Percentiles rank a stretch among this genome's conserved stretches.
phyloP scores from a whole-genome alignment of 2,329 filamentous ascomycete species.

The Trichoderma koningii region DNA sequence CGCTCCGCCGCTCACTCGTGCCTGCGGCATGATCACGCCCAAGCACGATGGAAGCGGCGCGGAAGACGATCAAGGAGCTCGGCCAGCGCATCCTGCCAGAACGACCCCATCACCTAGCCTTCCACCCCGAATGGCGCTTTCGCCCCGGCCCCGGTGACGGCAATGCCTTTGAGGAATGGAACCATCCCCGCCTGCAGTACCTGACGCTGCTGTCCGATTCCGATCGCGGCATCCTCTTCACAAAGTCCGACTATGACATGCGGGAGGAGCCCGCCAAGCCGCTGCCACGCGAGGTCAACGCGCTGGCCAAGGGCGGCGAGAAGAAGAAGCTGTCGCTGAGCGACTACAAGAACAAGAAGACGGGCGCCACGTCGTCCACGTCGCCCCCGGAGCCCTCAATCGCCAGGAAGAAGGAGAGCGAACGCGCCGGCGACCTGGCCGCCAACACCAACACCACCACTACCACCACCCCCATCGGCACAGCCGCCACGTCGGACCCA shows the following conservation, averaged over 20 bases:
- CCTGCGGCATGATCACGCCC: constrained; percentile 43
- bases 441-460: not conserved
- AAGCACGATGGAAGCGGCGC: constrained; percentile 61
- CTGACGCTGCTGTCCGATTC: constrained; percentile 59
- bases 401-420: constrained; percentile 38
- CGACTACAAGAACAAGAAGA: constrained; percentile 61
- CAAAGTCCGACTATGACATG: constrained; percentile 60
- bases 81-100: constrained; percentile 55
- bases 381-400: constrained; percentile 43
- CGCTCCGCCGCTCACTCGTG: constrained; percentile 34
- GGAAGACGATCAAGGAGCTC: constrained; percentile 57
- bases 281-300: constrained; percentile 42
- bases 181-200: constrained; percentile 56
- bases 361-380: constrained; percentile 40
- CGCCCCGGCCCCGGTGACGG: constrained; percentile 45
- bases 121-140: constrained; percentile 52
- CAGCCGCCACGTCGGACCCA: constrained; percentile 24
- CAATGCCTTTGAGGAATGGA: constrained; percentile 51
- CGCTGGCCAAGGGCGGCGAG: constrained; percentile 47
- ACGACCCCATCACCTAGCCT: constrained; percentile 56
- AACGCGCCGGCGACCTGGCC: constrained; percentile 36
- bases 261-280: constrained; percentile 52
- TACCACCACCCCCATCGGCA: not conserved
- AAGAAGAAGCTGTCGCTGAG: constrained; percentile 61
- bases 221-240: constrained; percentile 59